A percentile compares a stretch with the other conserved stretches of the same genome.
These are phyloP conservation scores for Capronia coronata DNA, from an alignment of 2,329 filamentous ascomycete genomes.

Conservation along the genomic window DNA sequence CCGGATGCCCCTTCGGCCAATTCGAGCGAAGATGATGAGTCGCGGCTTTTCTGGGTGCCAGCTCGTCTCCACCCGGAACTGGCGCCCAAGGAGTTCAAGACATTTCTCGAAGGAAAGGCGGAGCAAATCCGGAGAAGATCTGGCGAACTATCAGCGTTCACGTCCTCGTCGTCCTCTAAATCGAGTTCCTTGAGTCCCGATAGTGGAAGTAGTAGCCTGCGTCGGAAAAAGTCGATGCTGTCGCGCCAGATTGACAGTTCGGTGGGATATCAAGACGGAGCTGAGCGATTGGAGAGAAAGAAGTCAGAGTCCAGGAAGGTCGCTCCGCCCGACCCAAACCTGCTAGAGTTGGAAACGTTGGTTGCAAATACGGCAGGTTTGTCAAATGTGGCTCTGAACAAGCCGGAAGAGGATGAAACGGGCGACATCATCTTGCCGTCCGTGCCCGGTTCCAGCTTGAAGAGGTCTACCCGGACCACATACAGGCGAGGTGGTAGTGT, in stretches of 20 bases:
- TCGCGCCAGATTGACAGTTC: conserved; percentile 82
- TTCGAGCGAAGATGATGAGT: conserved; percentile 74
- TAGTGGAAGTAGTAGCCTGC: conserved; percentile 51
- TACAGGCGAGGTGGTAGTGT: conserved; percentile 84
- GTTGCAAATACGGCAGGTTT: conserved; percentile 63
- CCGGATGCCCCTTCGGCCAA: conserved; percentile 41
- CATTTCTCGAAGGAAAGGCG: conserved; percentile 87
- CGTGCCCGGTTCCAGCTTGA: conserved; percentile 67
- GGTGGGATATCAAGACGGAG: conserved; percentile 71
- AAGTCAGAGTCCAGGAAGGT: conserved; percentile 54
- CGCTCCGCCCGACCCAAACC: conserved; percentile 55
- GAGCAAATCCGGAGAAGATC: conserved; percentile 82
- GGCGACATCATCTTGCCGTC: conserved; percentile 65
- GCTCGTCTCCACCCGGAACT: conserved; percentile 90
- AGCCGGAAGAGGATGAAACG: conserved; percentile 53
- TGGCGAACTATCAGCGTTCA: conserved; percentile 60
- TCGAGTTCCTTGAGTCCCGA: conserved; percentile 27
- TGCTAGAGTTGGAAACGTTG: conserved; percentile 67
- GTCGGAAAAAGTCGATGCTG: conserved; percentile 90
- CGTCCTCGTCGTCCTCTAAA: conserved; percentile 32
- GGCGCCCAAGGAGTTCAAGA: conserved; percentile 93
- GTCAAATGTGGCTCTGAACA: conserved; percentile 48
- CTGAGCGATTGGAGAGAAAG: conserved; percentile 69
- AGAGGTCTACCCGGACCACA: conserved; percentile 84
- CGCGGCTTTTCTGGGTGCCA: conserved; percentile 89